A percentile compares a stretch with the other conserved stretches of the same genome.
phyloP scores from a whole-genome alignment of 371 early-diverging fungal species.

The Choanephora cucurbitarum region DNA sequence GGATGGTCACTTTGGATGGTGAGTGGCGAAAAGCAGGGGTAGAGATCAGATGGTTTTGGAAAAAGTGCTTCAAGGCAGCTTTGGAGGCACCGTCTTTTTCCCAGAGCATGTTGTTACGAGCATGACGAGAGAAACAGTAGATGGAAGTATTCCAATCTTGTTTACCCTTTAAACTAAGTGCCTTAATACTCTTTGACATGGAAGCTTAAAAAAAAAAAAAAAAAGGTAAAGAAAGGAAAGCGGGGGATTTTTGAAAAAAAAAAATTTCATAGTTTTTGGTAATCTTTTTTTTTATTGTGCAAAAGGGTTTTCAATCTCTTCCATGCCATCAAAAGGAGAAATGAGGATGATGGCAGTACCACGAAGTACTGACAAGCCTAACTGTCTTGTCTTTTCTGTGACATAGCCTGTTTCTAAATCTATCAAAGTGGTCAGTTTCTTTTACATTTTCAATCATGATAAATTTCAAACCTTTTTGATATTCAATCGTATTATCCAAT shows the following conservation, averaged over 20 bases:
- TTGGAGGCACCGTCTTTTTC: constrained; percentile 53
- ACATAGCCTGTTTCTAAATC: constrained; percentile 71
- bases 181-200: constrained; percentile 57
- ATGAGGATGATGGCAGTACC: constrained; percentile 89
- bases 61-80: constrained; percentile 44
- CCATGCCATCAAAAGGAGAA: constrained; percentile 89
- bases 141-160: constrained; percentile 55
- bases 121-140: constrained; percentile 48
- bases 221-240: constrained; percentile 2
- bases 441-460: constrained; percentile 3
- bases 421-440: constrained; percentile 20
- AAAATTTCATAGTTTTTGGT: no score
- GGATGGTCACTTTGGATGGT: constrained; percentile 48
- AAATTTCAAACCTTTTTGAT: constrained; percentile 55
- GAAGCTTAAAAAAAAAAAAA: not conserved
- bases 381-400: constrained; percentile 65
- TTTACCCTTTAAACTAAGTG: constrained; percentile 51
- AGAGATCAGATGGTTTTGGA: constrained; percentile 51
- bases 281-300: constrained; percentile 16
- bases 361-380: constrained; percentile 91
- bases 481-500: constrained; percentile 88
- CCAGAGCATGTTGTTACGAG: constrained; percentile 52
- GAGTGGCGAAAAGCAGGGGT: constrained; percentile 54
- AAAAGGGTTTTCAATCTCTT: constrained; percentile 93
- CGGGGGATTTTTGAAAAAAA: no score